A percentile compares a stretch with the other conserved stretches of the same genome.
These are phyloP conservation scores for Alternaria novae-zelandiae DNA, from an alignment of 2,329 filamentous ascomycete genomes.

Conservation along the genomic window DNA sequence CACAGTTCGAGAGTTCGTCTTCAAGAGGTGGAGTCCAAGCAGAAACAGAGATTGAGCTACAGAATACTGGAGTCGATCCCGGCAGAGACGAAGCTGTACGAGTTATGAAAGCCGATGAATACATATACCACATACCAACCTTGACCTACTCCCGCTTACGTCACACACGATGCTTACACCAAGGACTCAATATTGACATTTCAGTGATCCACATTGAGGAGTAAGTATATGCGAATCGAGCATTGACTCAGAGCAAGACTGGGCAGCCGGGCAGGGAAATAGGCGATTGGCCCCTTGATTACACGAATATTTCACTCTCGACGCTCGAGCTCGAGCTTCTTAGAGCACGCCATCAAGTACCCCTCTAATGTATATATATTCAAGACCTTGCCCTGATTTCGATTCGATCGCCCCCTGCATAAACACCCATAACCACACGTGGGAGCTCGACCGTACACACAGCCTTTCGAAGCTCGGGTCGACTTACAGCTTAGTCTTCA, in stretches of 20 bases:
- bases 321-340: not conserved
- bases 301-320: not conserved
- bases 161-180: not conserved
- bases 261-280: not conserved
- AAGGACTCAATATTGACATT: not conserved
- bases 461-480: not conserved
- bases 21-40: constrained; percentile 85
- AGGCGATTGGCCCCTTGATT: not conserved
- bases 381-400: not conserved
- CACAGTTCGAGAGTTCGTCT: constrained; percentile 77
- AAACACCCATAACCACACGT: not conserved
- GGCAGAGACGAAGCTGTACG: not conserved
- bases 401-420: not conserved
- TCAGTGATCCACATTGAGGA: not conserved
- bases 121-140: not conserved
- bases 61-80: not conserved
- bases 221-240: not conserved
- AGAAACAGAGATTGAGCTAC: constrained; percentile 66
- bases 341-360: not conserved
- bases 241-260: not conserved
- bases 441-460: not conserved
- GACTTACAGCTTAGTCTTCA: not conserved
- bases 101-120: not conserved
- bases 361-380: not conserved
- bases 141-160: not conserved